Evolutionary conservation across 805 yeast genomes (phyloP).

Genomic region (Yamadazyma takamatsuzukensis): DNA sequence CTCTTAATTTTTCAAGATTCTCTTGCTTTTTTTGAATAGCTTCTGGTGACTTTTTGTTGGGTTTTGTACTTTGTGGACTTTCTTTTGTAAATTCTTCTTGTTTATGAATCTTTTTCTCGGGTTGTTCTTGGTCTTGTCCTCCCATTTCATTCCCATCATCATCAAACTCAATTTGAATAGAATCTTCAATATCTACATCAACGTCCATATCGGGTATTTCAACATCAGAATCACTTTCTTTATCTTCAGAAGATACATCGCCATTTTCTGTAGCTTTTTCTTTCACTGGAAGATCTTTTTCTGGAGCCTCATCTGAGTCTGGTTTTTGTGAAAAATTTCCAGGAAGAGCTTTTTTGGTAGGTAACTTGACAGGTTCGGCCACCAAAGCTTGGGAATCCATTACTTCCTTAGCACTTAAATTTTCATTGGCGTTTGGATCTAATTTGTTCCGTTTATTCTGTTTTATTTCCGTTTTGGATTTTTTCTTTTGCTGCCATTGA

Average conservation of each 20-base stretch:
- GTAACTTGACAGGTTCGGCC: conserved; percentile 50
- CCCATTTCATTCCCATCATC: conserved; percentile 47
- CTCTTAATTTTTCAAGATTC: conserved; percentile 65
- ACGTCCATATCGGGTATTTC: conserved; percentile 3
- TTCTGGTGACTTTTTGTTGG: conserved; percentile 40
- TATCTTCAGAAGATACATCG: conserved; percentile 12
- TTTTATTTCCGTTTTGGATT: conserved; percentile 59
- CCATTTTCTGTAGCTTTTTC: conserved; percentile 11
- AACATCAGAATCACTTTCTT: conserved; percentile 9
- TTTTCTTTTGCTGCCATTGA: conserved; percentile 88
- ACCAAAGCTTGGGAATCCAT: conserved; percentile 49
- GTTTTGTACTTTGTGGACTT: conserved; percentile 26
- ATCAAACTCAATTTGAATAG: conserved; percentile 52
- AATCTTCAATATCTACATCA: conserved; percentile 9
- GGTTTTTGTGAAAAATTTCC: conserved; percentile 18
- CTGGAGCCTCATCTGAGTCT: conserved; percentile 10
- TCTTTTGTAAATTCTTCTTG: conserved; percentile 38
- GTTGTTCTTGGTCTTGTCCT: conserved; percentile 2
- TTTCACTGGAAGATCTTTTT: conserved; percentile 11
- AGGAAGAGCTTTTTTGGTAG: conserved; percentile 25
- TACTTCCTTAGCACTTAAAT: conserved; percentile 53
- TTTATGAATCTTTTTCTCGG: conserved; percentile 9
- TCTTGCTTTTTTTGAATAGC: conserved; percentile 47
- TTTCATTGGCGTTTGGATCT: conserved; percentile 59
- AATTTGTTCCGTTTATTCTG: conserved; percentile 66